These are phyloP conservation scores for Mycena kentingensis DNA, from an alignment of 768 basidiomycete species.

Conservation along the genomic window DNA sequence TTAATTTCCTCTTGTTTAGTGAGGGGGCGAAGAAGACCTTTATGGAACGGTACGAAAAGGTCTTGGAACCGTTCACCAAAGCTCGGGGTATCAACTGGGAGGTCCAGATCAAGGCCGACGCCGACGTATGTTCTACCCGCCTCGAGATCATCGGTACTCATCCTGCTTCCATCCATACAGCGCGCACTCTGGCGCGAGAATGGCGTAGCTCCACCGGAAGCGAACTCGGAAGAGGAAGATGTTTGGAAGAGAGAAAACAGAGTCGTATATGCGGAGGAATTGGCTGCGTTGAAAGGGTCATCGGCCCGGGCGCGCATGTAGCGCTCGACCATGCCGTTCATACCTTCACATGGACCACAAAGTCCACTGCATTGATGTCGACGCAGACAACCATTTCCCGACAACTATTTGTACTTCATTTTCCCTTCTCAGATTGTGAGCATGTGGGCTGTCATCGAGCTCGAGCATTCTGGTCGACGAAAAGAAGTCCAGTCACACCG, in stretches of 20 bases:
- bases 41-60: conserved; percentile 17
- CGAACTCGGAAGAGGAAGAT: conserved; percentile 9
- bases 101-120: neutral
- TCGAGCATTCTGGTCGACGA: too few species aligned
- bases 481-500: too few species aligned
- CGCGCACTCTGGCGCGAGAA: conserved; percentile 15
- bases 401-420: too few species aligned
- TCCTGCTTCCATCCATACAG: neutral
- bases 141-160: neutral
- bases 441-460: too few species aligned
- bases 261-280: conserved; percentile 9
- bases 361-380: too few species aligned
- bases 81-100: conserved; percentile 22
- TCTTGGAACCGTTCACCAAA: conserved; percentile 19
- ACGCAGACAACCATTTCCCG: too few species aligned
- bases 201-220: conserved; percentile 10
- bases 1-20: neutral
- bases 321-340: too few species aligned
- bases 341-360: too few species aligned
- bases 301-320: too few species aligned
- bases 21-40: conserved; percentile 8
- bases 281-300: conserved; percentile 11
- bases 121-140: neutral
- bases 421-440: too few species aligned
- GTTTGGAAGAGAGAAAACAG: conserved; percentile 21